phyloP scores from a whole-genome alignment of 345 rosid genomes.

The Clausena lansium region DNA sequence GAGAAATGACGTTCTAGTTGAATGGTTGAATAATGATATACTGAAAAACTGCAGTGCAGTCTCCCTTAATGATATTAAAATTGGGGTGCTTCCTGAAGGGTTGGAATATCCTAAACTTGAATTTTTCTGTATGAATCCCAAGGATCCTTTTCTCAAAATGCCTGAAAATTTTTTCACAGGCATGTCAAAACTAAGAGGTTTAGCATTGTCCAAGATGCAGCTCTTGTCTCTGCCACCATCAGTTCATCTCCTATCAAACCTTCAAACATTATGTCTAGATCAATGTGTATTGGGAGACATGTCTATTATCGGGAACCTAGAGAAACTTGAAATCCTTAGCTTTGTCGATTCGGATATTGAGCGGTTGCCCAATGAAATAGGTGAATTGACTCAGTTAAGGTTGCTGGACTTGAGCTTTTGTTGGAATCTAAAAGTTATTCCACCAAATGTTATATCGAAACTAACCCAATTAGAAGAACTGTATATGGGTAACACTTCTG shows the following conservation, averaged over 20 bases:
- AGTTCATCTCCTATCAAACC: background rate
- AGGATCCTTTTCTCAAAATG: background rate
- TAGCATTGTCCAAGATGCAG: slow-evolving; percentile 7
- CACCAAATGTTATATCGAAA: background rate
- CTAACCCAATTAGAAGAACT: slow-evolving; percentile 29
- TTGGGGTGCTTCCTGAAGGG: background rate
- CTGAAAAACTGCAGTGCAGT: background rate
- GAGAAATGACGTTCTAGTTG: background rate
- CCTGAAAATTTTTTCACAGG: slow-evolving; percentile 15
- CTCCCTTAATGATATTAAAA: background rate
- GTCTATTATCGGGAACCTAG: background rate
- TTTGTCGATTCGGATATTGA: background rate
- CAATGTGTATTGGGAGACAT: slow-evolving; percentile 1
- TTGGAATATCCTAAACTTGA: slow-evolving; percentile 19
- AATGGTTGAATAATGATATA: background rate
- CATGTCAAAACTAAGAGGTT: slow-evolving; percentile 21
- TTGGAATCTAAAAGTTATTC: slow-evolving; percentile 4
- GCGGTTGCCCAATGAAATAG: slow-evolving; percentile 22
- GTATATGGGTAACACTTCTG: slow-evolving; percentile 14
- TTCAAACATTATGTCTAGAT: slow-evolving; percentile 24
- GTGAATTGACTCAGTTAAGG: slow-evolving; percentile 8
- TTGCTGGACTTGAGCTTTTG: slow-evolving; percentile 17
- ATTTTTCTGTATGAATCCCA: background rate
- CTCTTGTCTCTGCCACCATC: slow-evolving; percentile 15
- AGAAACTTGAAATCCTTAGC: slow-evolving; percentile 22